Evolutionary conservation across 2,329 filamentous ascomycete genomes (phyloP).

Genomic region (Exophiala oligosperma): DNA sequence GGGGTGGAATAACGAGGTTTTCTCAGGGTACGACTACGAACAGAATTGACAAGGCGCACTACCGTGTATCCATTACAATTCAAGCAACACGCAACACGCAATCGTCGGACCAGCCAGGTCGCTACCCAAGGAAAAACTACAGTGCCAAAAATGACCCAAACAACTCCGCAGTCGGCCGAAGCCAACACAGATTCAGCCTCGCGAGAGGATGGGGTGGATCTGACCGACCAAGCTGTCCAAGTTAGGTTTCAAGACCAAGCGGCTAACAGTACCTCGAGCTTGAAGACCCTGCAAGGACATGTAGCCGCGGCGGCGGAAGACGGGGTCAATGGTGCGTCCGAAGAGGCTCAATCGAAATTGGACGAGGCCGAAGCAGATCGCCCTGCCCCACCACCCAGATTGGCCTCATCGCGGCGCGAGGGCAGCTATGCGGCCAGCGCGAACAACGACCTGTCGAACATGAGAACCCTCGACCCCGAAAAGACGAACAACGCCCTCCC

Average conservation of each 20-base stretch:
- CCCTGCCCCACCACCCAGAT: not conserved
- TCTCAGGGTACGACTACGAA: not conserved
- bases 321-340: not conserved
- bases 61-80: no score
- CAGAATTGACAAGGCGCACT: not conserved
- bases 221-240: no score
- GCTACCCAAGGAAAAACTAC: not conserved
- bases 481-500: conserved; percentile 4
- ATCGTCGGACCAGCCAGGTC: not conserved
- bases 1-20: no score
- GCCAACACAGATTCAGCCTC: not conserved
- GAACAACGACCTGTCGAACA: not conserved
- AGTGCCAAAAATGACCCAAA: not conserved
- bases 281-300: not conserved
- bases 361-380: not conserved
- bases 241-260: not conserved
- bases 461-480: not conserved
- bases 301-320: not conserved
- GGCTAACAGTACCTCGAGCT: not conserved
- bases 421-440: not conserved
- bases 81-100: no score
- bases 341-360: not conserved
- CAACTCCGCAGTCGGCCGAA: not conserved
- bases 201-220: not conserved
- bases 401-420: not conserved